Base-by-base conservation (phyloP, 768 basidiomycete genomes). In the Russula sp. region DNA sequence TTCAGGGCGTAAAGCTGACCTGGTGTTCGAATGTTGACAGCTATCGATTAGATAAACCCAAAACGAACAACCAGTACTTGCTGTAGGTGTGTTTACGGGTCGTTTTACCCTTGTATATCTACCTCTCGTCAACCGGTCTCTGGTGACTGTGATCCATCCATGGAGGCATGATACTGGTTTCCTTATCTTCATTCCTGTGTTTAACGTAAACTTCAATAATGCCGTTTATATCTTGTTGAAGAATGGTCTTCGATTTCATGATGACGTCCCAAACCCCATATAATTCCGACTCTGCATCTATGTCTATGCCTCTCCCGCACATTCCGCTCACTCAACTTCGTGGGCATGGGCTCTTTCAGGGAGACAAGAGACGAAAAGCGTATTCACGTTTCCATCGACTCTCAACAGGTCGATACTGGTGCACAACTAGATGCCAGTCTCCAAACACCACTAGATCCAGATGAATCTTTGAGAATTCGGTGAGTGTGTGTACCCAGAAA, bases 391-490 rank as follows among this genome's bases (percentile, higher is more conserved):
- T 72, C 76, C 22, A 72, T 81, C 14, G 78, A 81, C 5, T 74
- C 77, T 49, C 78, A 75, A 62, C 80, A 84, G 58, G 78, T 86
- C 7, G 87, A 88, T 70, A 84, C 85, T 4, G 87, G 80, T 24
- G 87, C 87, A 30, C 79, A 80, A 65, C 73, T 88, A 30, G 79
- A 79, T 20, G 78, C 81, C 11, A 82, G 81, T 9, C 71, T 78
- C 14, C 71, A 77, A 3, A 71, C 50, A 13, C 76, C 75, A 40
- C 67, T 88, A 36, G 84, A 84, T 63, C 82, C 83, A 3, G 74
- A 64, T 5, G 86, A 87, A 71, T 80, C 80, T 0, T 54, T 72
- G 28, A 77, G 82, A 50, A 75, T 89, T 57, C 76, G 85, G 84
- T 69, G 49, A 24, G 63, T 30, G 34, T 7, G 28, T 3, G 10